A percentile compares a stretch with the other conserved stretches of the same genome.
These are phyloP conservation scores for Amaranthus cruentus DNA, from an alignment of 148 eudicot species.

Conservation along the genomic window DNA sequence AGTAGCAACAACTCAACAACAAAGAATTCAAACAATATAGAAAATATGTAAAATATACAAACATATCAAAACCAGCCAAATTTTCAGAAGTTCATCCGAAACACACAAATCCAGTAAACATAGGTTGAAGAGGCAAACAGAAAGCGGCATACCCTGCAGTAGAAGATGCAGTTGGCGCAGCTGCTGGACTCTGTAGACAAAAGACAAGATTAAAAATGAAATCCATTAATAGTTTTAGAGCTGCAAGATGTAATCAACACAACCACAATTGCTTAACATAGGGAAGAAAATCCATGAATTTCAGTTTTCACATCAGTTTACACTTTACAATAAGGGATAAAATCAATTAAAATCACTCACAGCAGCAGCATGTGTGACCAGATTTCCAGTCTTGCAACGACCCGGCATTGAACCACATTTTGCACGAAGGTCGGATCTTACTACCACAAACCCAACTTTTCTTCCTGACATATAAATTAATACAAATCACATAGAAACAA, in stretches of 20 bases:
- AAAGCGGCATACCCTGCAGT: constrained; percentile 20
- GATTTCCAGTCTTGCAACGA: constrained; percentile 28
- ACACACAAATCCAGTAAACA: background rate
- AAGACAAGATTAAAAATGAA: constrained; percentile 1
- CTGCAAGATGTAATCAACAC: too few relatives aligned
- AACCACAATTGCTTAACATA: background rate
- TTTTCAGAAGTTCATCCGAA: background rate
- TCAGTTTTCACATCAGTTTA: background rate
- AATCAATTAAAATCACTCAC: constrained; percentile 32
- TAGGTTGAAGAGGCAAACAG: background rate
- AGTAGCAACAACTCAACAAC: background rate
- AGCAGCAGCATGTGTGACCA: constrained; percentile 57
- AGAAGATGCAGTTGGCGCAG: constrained; percentile 17
- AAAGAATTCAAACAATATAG: background rate
- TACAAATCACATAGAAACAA: background rate
- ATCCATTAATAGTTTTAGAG: background rate
- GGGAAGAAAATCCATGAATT: background rate
- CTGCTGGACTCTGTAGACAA: constrained; percentile 22
- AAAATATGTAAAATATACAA: background rate
- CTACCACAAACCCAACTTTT: constrained; percentile 30
- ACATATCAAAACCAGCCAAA: background rate
- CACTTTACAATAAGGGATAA: background rate
- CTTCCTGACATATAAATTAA: constrained; percentile 33
- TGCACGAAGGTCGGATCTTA: constrained; percentile 42
- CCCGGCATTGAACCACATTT: constrained; percentile 23